Percentiles rank a stretch among this genome's conserved stretches.
phyloP scores from a whole-genome alignment of 1,139 yeast genomes.

The Diutina ranongensis region DNA sequence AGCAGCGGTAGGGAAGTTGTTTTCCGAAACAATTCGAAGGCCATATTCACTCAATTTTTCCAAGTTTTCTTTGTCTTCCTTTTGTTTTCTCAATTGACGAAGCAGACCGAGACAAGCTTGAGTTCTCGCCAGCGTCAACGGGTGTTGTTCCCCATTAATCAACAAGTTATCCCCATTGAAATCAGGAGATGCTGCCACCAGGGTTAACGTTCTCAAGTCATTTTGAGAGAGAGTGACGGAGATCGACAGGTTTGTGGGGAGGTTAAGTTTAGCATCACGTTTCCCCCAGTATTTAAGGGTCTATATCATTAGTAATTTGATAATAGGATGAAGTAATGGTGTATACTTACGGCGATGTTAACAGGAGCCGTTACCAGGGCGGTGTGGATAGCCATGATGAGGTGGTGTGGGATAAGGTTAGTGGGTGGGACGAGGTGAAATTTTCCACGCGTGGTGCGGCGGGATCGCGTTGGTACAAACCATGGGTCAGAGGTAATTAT shows the following conservation, averaged over 20 bases:
- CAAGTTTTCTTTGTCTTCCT: slow-evolving; percentile 41
- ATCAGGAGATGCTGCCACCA: slow-evolving; percentile 57
- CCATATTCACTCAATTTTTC: slow-evolving; percentile 55
- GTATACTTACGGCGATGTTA: slow-evolving; percentile 70
- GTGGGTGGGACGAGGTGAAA: background rate
- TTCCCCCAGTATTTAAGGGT: slow-evolving; percentile 98
- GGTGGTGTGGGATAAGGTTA: too few relatives aligned
- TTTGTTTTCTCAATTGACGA: slow-evolving; percentile 46
- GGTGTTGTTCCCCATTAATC: slow-evolving; percentile 71
- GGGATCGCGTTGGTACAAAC: too few relatives aligned
- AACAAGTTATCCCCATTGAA: slow-evolving; percentile 61
- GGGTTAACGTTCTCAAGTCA: slow-evolving; percentile 82
- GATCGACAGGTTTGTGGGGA: slow-evolving; percentile 92
- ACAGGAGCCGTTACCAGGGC: slow-evolving; percentile 96
- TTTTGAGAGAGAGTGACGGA: slow-evolving; percentile 88
- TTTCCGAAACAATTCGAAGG: slow-evolving; percentile 80
- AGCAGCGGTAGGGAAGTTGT: slow-evolving; percentile 98
- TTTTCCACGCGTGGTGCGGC: too few relatives aligned
- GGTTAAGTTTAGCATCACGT: slow-evolving; percentile 72
- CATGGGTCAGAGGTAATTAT: too few relatives aligned
- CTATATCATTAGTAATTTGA: slow-evolving; percentile 24
- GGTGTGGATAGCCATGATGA: slow-evolving; percentile 25
- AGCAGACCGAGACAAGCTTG: slow-evolving; percentile 72
- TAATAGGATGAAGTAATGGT: background rate
- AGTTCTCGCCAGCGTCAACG: slow-evolving; percentile 57